A percentile compares a stretch with the other conserved stretches of the same genome.
These are phyloP conservation scores for Dendrobium huoshanense DNA, from an alignment of 106 monocot species.

Conservation along the genomic window DNA sequence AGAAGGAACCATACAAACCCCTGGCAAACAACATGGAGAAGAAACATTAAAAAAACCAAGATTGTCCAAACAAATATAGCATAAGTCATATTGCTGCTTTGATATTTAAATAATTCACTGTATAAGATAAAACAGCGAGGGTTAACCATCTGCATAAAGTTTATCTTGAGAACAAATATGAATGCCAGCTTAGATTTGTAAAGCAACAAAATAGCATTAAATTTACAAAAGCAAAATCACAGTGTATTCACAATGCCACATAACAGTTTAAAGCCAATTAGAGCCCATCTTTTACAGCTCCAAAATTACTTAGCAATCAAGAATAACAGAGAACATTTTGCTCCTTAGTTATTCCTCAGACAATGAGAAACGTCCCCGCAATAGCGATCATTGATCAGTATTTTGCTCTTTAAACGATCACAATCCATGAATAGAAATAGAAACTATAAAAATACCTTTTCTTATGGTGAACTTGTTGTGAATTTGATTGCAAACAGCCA, in stretches of 20 bases:
- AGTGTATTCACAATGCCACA: background rate
- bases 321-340: background rate
- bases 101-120: background rate
- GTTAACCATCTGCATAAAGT: background rate
- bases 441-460: constrained; percentile 36
- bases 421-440: background rate
- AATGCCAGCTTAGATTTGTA: background rate
- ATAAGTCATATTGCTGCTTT: background rate
- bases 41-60: background rate
- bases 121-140: background rate
- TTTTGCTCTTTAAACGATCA: background rate
- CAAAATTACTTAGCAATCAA: background rate
- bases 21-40: background rate
- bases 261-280: background rate
- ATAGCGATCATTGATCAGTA: background rate
- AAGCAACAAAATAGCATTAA: background rate
- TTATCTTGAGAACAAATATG: background rate
- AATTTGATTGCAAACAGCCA: constrained; percentile 73
- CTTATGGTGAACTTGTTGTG: constrained; percentile 57
- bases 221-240: background rate
- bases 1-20: background rate
- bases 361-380: background rate
- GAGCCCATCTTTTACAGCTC: background rate
- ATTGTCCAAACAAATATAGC: background rate
- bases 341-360: background rate